These are phyloP conservation scores for Naganishia vishniacii DNA, from an alignment of 768 basidiomycete genomes.

Conservation along the genomic window DNA sequence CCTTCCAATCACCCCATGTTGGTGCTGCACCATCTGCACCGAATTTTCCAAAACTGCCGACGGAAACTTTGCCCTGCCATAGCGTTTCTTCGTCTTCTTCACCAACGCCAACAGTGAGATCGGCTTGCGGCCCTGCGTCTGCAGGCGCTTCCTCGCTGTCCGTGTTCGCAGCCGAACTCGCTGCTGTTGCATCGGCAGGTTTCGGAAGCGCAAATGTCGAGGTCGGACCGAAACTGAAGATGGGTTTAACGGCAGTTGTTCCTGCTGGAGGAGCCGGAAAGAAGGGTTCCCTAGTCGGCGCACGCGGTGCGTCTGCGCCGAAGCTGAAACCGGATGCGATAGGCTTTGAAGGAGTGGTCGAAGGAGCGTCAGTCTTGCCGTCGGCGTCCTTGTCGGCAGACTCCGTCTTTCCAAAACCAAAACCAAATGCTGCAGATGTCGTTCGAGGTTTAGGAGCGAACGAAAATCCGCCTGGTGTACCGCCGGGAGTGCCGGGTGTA, in stretches of 20 bases:
- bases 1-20: slow-evolving; percentile 15
- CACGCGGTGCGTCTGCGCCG: slow-evolving; percentile 7
- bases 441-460: slow-evolving; percentile 22
- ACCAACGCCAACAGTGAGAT: slow-evolving; percentile 20
- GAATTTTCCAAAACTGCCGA: slow-evolving; percentile 18
- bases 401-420: slow-evolving; percentile 20
- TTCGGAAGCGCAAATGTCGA: background rate
- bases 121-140: background rate
- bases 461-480: background rate
- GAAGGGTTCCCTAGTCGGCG: background rate
- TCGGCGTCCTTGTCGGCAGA: background rate
- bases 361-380: background rate
- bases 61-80: slow-evolving; percentile 18
- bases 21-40: slow-evolving; percentile 6
- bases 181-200: background rate
- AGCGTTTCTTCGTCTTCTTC: slow-evolving; percentile 29
- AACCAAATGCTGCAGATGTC: slow-evolving; percentile 15
- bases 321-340: slow-evolving; percentile 20
- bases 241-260: background rate
- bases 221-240: slow-evolving; percentile 22
- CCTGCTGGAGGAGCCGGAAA: background rate
- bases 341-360: background rate
- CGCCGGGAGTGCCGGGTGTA: background rate
- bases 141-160: slow-evolving; percentile 17
- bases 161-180: background rate